Evolutionary conservation across 2,329 filamentous ascomycete genomes (phyloP), one percentile per base, ranked within the genome.

Genomic region (Teratosphaeria nubilosa): DNA sequence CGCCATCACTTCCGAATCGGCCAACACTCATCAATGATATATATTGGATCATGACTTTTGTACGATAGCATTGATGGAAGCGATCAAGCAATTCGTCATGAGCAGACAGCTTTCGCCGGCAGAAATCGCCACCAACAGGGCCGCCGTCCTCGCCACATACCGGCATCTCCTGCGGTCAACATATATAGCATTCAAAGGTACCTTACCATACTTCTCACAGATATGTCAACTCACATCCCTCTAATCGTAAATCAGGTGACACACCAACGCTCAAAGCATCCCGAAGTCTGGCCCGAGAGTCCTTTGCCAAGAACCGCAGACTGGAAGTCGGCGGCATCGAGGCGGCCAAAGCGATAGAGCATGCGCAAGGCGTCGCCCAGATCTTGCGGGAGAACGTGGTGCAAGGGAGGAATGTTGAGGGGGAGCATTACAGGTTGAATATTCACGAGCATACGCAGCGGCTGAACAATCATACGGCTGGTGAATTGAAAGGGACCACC

Each of bases 401-500:
- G 3, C 94, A 99, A 72, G 94, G 92, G 6, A 66, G 58, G 57
- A 55, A 62, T 45, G 57, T 53, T 58, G 64, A 61, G 11, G 60
- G 57, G 5, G 63, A 70, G 34, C 63, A 68, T 41, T 66, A 64
- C 65, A 96, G 87, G 70, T 76, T 97, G 58, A 82, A 86, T 55
- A 96, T 99, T 74, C 94, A 97, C 72, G 82, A 95, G 61, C 78
- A 95, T 64, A 99, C 87, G 31, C 92, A 99, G 74, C 81, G 90
- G 64, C 91, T 94, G 56, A 88, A 97, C 75, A 99, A 99, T 70
- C 91, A 96, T 66, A 89, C 86, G 34, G 84, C 96, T 68, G 95
- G 91, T 74, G 78, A 84, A 55, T 80, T 80, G 60, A 74, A 70
- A 62, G 69, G 69, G 22, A 73, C 69, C 51, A 70, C 61, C 60